phyloP scores from a whole-genome alignment of 1,284 basidiomycete species.

The Irpex sp. region DNA sequence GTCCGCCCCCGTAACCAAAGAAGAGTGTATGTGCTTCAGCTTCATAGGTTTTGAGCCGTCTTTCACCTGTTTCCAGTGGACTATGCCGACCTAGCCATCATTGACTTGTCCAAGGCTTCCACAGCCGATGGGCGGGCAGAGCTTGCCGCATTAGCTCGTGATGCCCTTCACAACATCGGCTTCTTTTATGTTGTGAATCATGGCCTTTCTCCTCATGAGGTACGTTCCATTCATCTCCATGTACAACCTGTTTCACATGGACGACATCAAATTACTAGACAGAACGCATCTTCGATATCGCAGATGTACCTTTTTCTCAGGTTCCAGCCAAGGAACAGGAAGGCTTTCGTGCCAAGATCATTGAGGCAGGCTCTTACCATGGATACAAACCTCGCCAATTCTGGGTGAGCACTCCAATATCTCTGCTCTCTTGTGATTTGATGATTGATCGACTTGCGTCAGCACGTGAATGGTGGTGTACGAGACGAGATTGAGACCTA shows the following conservation, averaged over 20 bases:
- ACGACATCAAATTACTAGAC: slow-evolving; percentile 21
- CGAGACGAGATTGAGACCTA: slow-evolving; percentile 59
- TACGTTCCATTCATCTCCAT: slow-evolving; percentile 12
- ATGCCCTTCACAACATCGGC: slow-evolving; percentile 57
- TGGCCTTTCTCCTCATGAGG: slow-evolving; percentile 46
- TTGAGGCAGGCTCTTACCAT: slow-evolving; percentile 47
- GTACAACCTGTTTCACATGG: neutral
- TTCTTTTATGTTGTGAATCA: slow-evolving; percentile 66
- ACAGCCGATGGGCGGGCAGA: slow-evolving; percentile 43
- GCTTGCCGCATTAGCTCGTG: slow-evolving; percentile 45
- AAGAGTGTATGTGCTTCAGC: slow-evolving; percentile 28
- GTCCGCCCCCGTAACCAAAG: slow-evolving; percentile 31
- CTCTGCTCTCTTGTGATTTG: neutral
- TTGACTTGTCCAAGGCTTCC: slow-evolving; percentile 55
- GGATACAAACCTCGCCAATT: slow-evolving; percentile 56
- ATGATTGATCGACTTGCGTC: neutral
- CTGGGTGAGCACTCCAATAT: slow-evolving; percentile 37
- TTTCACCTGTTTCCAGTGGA: slow-evolving; percentile 36
- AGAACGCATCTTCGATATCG: slow-evolving; percentile 58
- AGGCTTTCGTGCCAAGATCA: slow-evolving; percentile 42
- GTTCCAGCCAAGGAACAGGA: slow-evolving; percentile 56
- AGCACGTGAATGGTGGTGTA: slow-evolving; percentile 57
- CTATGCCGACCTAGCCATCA: slow-evolving; percentile 62
- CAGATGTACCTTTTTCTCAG: slow-evolving; percentile 53
- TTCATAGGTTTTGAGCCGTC: neutral